A percentile compares a stretch with the other conserved stretches of the same genome.
Conservation (phyloP, 371 early-diverging fungal species). For the Mortierella sp. region DNA sequence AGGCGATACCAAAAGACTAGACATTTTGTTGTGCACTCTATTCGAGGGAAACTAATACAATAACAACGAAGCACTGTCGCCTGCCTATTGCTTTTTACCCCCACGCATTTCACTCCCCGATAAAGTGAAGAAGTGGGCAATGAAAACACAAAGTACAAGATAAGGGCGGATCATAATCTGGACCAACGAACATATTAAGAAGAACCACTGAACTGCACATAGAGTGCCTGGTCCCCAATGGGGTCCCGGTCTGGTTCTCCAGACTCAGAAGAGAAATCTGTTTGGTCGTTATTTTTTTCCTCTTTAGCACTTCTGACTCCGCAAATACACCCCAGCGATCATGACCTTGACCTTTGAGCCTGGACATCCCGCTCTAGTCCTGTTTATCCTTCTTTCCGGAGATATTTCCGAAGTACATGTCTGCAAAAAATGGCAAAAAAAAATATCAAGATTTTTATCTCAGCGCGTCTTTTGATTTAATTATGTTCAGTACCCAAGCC, state of each 20-base stretch:
- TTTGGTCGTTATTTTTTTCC: not conserved
- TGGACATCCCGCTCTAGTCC: not conserved
- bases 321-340: not conserved
- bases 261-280: not conserved
- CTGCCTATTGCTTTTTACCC: not conserved
- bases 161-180: not conserved
- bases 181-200: not conserved
- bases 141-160: not conserved
- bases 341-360: not conserved
- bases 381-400: not conserved
- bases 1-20: not conserved
- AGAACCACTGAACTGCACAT: not conserved
- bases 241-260: not conserved
- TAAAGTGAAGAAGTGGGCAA: not conserved
- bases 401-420: not conserved
- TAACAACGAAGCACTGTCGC: no score
- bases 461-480: not conserved
- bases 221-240: not conserved
- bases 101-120: constrained; percentile 9
- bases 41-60: not conserved
- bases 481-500: not conserved
- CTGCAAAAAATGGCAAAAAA: no score
- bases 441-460: not conserved
- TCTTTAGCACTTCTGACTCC: not conserved
- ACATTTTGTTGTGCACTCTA: not conserved